Evolutionary conservation across 768 basidiomycete genomes (phyloP), one percentile per base, ranked within the genome.

Genomic region (Kwoniella dejecticola): DNA sequence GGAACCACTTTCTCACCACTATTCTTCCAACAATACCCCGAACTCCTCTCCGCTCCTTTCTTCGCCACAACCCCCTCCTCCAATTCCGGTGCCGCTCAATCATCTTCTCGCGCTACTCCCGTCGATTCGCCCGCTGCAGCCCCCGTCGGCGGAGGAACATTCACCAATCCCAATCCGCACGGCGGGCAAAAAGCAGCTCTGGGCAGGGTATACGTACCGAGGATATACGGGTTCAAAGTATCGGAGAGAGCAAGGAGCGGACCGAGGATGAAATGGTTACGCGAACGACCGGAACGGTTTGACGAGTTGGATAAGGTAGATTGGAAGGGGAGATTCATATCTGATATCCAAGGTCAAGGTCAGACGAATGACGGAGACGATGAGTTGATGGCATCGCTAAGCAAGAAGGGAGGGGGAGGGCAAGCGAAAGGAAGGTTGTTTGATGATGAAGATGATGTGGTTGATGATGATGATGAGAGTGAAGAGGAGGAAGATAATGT

Each of bases 1-100:
- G 96, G 96, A 21, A 98, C 95, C 0, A 97, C 95, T n/a, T 99
- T 99, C 79, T 84, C 94, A 1, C 93, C 97, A 73, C 83, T 99
- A 24, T 95, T 98, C 82, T 98, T 98, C 84, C 93, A 98, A 76
- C 93, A 90, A 64, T 98, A 95, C 81, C 89, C 90, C 24, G 92
- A 95, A 77, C 85, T 94, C n/a, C 87, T 91, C 8, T 90, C 94
- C 0, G 90, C 91, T 24, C 91, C 94, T 1, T 97, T 92, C 81
- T 93, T 86, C 85, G 15, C 73, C 41, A 26, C 56, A n/a, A 4
- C 57, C 38, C 26, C 53, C n/a, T 65, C 66, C 29, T 41, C 57
- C n/a, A 54, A 62, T 15, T 41, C 64, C 19, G 44, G 58, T 15
- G 31, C 47, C 24, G 55, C 68, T 13, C 30, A 50, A 29, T 40